Evolutionary conservation across 208 protist genomes (phyloP), one percentile per base, ranked within the genome.

Genomic region (Trypanosoma theileri): DNA sequence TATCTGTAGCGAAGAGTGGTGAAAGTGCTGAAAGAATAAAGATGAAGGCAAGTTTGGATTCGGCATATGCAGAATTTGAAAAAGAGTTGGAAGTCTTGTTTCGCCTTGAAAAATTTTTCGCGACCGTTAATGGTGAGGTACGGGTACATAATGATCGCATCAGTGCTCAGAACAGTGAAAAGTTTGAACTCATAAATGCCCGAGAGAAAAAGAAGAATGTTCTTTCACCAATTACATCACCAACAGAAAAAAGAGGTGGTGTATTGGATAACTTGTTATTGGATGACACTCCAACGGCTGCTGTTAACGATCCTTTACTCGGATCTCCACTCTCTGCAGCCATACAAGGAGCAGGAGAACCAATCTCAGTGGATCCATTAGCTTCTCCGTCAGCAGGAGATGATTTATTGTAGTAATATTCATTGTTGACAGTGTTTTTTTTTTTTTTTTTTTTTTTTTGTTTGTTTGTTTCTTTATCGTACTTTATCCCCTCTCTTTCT

Each of bases 31-130:
- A 53, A n/a, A 26, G 9, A 52, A 52, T 19, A 26, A 24, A 2
- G 3, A 4, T 42, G 4, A 44, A 62, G 4, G 21, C 53, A n/a
- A 17, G 24, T 13, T n/a, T 62, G 40, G 44, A 40, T 54, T 19
- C 40, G 4, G n/a, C 31, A 8, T 26, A 65, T 51, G 45, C 14
- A 19, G 67, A 64, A 21, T 19, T 72, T n/a, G 67, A 72, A 46
- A 63, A 28, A 28, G 59, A 66, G 21, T 28, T 52, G 13, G 67
- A 64, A 52, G 28, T 8, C 4, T 42, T 56, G 22, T 72, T 60
- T 59, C 67, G 67, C 28, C 67, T 64, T 13, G 58, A 64, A 40
- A 64, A 72, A 50, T 72, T 72, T 50, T 35, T 72, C 13, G 35
- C 67, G 0, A 64, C 59, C 0, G 42, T 64, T 3, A 66, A 72